A percentile compares a stretch with the other conserved stretches of the same genome.
phyloP scores from a whole-genome alignment of 1,284 basidiomycete species.

The Cutaneotrichosporon arboriforme region DNA sequence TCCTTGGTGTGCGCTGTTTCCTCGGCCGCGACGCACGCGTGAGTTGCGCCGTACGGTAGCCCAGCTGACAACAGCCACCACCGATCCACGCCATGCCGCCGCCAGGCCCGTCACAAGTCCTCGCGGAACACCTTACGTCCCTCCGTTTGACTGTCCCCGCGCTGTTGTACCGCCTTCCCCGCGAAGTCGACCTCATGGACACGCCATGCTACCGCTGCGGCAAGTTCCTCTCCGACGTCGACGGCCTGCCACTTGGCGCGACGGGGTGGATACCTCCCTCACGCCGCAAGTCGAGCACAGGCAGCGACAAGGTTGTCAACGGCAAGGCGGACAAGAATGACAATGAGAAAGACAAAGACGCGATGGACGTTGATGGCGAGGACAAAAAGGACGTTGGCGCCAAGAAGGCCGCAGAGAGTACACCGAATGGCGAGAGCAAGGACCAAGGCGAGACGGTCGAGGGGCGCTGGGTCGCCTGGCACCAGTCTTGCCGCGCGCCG shows the following conservation, averaged over 20 bases:
- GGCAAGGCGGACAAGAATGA: background rate
- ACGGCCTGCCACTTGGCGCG: constrained; percentile 11
- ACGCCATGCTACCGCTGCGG: constrained; percentile 10
- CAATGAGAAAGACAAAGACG: background rate
- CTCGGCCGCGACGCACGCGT: constrained; percentile 4
- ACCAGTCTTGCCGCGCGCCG: constrained; percentile 5
- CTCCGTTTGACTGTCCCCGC: constrained; percentile 8
- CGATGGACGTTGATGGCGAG: background rate
- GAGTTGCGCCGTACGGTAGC: background rate
- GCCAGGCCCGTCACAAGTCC: constrained; percentile 4
- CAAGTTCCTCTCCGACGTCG: constrained; percentile 6
- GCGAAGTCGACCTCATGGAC: constrained; percentile 1
- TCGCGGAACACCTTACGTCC: constrained; percentile 8
- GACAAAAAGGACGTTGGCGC: background rate
- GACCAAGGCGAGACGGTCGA: constrained; percentile 2
- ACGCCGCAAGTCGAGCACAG: background rate
- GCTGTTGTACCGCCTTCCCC: constrained; percentile 13
- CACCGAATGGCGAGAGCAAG: constrained; percentile 35
- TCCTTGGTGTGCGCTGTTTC: constrained; percentile 9
- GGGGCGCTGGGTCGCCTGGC: constrained; percentile 16
- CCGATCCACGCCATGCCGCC: constrained; percentile 18
- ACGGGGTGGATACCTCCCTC: constrained; percentile 5
- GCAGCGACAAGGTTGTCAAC: background rate
- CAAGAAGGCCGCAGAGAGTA: constrained; percentile 1
- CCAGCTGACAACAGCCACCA: constrained; percentile 12